Evolutionary conservation across 2,329 filamentous ascomycete genomes (phyloP).

Genomic region (Arthrobotrys sinensis): DNA sequence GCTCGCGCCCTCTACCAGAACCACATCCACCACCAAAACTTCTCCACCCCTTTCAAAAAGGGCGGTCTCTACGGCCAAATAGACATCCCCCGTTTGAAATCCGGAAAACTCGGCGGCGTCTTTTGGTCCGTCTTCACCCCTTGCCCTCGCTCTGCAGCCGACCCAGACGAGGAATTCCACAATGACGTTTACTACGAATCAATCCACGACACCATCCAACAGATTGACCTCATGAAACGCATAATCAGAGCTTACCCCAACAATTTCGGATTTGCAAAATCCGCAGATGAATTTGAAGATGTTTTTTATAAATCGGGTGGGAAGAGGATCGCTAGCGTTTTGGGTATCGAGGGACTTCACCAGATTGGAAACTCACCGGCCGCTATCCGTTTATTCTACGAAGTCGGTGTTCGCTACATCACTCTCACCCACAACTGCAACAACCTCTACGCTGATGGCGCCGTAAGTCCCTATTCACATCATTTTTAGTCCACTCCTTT

Average conservation of each 20-base stretch:
- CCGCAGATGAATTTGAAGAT: constrained; percentile 69
- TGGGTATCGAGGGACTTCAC: constrained; percentile 89
- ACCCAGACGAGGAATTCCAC: constrained; percentile 77
- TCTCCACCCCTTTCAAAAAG: constrained; percentile 80
- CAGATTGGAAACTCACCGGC: constrained; percentile 89
- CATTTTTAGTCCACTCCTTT: not conserved
- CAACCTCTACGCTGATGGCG: constrained; percentile 89
- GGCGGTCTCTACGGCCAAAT: constrained; percentile 80
- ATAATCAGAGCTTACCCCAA: constrained; percentile 77
- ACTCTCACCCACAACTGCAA: constrained; percentile 95
- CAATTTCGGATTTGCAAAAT: constrained; percentile 76
- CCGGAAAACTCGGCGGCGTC: constrained; percentile 83
- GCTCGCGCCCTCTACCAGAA: constrained; percentile 79
- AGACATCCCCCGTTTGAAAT: constrained; percentile 81
- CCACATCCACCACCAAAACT: constrained; percentile 81
- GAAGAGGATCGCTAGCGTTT: constrained; percentile 78
- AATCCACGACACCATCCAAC: constrained; percentile 78
- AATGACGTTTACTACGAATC: constrained; percentile 69
- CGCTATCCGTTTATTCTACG: constrained; percentile 81
- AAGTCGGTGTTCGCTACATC: constrained; percentile 86
- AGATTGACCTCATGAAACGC: constrained; percentile 81
- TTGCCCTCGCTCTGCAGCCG: constrained; percentile 76
- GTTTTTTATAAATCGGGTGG: constrained; percentile 43
- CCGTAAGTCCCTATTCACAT: constrained; percentile 66
- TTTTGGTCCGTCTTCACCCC: constrained; percentile 92